Percentiles rank a stretch among this genome's conserved stretches.
Evolutionary conservation across 2,329 filamentous ascomycete genomes (phyloP).

Genomic region (Stachybotrys elegans): DNA sequence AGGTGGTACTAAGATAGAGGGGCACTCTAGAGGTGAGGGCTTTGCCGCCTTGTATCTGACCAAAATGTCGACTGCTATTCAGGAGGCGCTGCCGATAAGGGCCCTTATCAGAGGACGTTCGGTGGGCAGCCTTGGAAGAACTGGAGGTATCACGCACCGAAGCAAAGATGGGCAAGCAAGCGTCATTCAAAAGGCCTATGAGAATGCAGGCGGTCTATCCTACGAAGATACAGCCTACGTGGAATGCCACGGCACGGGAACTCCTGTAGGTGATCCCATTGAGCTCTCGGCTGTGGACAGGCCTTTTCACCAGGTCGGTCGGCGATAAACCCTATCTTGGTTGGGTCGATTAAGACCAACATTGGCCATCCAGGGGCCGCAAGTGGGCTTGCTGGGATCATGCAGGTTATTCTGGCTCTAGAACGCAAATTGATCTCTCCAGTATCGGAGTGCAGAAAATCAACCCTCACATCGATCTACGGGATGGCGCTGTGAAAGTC

Average conservation of each 20-base stretch:
- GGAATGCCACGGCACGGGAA: slow-evolving; percentile 2
- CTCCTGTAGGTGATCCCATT: slow-evolving; percentile 27
- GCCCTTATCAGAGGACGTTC: slow-evolving; percentile 22
- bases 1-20: too few species aligned
- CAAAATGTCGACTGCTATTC: too few species aligned
- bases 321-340: background rate
- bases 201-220: slow-evolving; percentile 8
- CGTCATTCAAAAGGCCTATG: slow-evolving; percentile 29
- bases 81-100: slow-evolving; percentile 26
- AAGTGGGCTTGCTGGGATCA: background rate
- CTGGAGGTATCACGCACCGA: slow-evolving; percentile 33
- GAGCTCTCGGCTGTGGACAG: slow-evolving; percentile 22
- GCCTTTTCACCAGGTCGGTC: background rate
- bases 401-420: background rate
- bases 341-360: slow-evolving; percentile 1
- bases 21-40: too few species aligned
- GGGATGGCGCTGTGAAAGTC: background rate
- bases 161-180: slow-evolving; percentile 23
- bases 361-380: background rate
- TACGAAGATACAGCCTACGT: slow-evolving; percentile 6
- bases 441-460: background rate
- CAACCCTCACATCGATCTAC: background rate
- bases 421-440: background rate
- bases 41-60: too few species aligned
- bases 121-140: slow-evolving; percentile 28